A percentile compares a stretch with the other conserved stretches of the same genome.
Evolutionary conservation across 768 basidiomycete genomes (phyloP).

Genomic region (Mycena floridula): DNA sequence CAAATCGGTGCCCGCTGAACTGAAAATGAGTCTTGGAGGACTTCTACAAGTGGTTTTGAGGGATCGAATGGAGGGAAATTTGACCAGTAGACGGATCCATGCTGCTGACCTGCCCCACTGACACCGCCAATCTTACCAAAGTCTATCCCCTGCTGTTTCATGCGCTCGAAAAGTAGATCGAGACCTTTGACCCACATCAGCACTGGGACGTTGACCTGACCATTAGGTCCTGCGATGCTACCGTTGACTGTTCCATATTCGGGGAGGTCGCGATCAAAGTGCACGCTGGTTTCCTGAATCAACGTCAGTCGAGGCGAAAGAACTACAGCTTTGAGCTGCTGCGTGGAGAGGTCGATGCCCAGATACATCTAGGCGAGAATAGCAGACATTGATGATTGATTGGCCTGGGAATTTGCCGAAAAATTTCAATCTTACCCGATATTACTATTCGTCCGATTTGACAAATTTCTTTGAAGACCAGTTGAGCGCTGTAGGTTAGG

Average conservation of each 20-base stretch:
- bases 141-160: constrained; percentile 54
- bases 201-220: constrained; percentile 77
- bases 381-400: too few relatives aligned
- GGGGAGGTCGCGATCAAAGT: constrained; percentile 78
- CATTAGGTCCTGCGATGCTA: constrained; percentile 56
- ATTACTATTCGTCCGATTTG: too few relatives aligned
- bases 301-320: constrained; percentile 45
- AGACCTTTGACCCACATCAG: constrained; percentile 83
- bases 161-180: constrained; percentile 64
- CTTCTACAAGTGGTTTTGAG: constrained; percentile 45
- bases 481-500: too few relatives aligned
- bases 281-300: constrained; percentile 64
- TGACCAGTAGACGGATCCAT: constrained; percentile 85
- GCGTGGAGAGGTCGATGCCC: constrained; percentile 83
- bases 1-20: constrained; percentile 71
- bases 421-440: too few relatives aligned
- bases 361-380: too few relatives aligned
- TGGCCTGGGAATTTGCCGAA: too few relatives aligned
- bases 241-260: constrained; percentile 62
- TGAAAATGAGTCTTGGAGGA: constrained; percentile 63
- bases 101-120: constrained; percentile 82
- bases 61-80: constrained; percentile 49
- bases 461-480: too few relatives aligned
- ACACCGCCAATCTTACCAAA: constrained; percentile 54
- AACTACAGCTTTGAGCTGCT: constrained; percentile 75